phyloP scores from a whole-genome alignment of 2,329 filamentous ascomycete genomes.

The Thielaviopsis ethacetica region DNA sequence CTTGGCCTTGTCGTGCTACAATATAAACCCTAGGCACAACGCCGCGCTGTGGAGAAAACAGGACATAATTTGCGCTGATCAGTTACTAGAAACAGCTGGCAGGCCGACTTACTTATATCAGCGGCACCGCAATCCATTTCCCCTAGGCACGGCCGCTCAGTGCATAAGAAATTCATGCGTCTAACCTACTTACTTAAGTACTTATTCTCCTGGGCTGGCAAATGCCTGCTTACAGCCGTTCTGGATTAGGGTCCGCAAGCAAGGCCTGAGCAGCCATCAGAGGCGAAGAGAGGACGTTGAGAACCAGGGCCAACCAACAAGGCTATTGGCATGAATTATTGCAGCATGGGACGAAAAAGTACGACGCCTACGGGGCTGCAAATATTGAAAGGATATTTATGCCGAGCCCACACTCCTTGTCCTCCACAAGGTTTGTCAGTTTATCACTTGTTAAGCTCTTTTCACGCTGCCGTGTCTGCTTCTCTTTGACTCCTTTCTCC shows the following conservation, averaged over 20 bases:
- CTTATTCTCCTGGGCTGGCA: too few species aligned
- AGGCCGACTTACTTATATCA: background rate
- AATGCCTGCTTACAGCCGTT: too few species aligned
- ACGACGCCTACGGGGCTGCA: background rate
- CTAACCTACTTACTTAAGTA: too few species aligned
- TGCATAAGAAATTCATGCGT: too few species aligned
- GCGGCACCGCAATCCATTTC: background rate
- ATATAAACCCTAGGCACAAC: too few species aligned
- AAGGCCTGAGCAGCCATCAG: background rate
- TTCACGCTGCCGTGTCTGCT: background rate
- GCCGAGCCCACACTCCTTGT: background rate
- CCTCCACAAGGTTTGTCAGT: background rate
- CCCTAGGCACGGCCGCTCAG: background rate
- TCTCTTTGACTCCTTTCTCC: too few species aligned
- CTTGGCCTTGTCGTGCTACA: too few species aligned
- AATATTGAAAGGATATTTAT: background rate
- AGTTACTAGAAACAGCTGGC: background rate
- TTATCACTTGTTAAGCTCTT: background rate
- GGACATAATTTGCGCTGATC: background rate
- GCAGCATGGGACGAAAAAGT: background rate
- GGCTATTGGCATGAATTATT: background rate
- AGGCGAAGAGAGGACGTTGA: too few species aligned
- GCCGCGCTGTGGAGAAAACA: too few species aligned
- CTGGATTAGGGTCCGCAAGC: background rate
- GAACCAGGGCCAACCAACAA: background rate